A percentile compares a stretch with the other conserved stretches of the same genome.
phyloP scores from a whole-genome alignment of 192 early-diverging fungal genomes.

The Fimicolochytrium jonesii region DNA sequence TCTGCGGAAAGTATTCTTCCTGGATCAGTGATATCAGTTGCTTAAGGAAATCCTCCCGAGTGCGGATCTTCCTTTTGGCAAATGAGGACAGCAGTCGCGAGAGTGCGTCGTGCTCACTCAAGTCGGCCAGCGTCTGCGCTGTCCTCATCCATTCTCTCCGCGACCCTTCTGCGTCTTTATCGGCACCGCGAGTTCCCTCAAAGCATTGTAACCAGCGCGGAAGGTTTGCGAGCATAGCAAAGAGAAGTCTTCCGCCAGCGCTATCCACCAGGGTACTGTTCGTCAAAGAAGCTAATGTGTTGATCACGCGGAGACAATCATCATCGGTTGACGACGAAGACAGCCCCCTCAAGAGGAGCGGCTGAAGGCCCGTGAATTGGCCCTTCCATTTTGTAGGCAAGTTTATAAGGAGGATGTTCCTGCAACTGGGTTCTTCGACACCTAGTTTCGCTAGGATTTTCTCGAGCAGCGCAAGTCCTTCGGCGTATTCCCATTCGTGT shows the following conservation, averaged over 20 bases:
- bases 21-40: conserved; percentile 57
- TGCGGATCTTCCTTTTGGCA: conserved; percentile 59
- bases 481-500: conserved; percentile 71
- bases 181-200: too few relatives aligned
- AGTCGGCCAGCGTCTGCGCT: conserved; percentile 44
- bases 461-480: conserved; percentile 64
- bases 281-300: conserved; percentile 50
- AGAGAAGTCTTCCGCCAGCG: conserved; percentile 51
- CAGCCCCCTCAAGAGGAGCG: conserved; percentile 68
- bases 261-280: conserved; percentile 62
- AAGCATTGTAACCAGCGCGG: conserved; percentile 64
- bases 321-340: conserved; percentile 52
- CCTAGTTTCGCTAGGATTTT: conserved; percentile 59
- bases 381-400: conserved; percentile 74
- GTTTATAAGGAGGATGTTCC: conserved; percentile 49
- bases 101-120: conserved; percentile 48
- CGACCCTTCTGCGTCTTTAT: conserved; percentile 16
- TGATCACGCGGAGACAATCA: conserved; percentile 54
- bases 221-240: conserved; percentile 62
- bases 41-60: conserved; percentile 70
- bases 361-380: conserved; percentile 70
- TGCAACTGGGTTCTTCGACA: conserved; percentile 40
- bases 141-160: conserved; percentile 45
- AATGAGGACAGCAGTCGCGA: conserved; percentile 55
- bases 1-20: conserved; percentile 59